phyloP scores from a whole-genome alignment of 1,284 basidiomycete genomes.

The Sphaerobolus stellatus region DNA sequence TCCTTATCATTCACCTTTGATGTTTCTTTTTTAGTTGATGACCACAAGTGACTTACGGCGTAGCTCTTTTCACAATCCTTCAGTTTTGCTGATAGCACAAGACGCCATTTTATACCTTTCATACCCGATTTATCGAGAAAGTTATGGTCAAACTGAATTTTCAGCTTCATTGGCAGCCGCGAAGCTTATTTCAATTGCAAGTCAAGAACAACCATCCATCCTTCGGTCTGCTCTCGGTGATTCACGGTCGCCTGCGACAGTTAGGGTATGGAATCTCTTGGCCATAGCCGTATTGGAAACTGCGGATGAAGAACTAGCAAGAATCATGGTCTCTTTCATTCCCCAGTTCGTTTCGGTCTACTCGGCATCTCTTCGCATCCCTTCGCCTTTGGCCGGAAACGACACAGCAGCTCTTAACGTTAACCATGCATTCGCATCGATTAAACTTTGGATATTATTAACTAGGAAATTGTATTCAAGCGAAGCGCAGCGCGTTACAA shows the following conservation, averaged over 20 bases:
- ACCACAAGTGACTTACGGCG: background rate
- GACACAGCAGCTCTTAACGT: conserved; percentile 50
- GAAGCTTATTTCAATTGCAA: conserved; percentile 50
- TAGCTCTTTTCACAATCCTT: background rate
- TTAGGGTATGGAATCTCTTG: conserved; percentile 66
- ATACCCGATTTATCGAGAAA: conserved; percentile 9
- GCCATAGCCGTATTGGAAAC: conserved; percentile 51
- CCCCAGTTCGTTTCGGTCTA: conserved; percentile 48
- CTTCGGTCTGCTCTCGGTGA: conserved; percentile 31
- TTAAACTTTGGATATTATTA: conserved; percentile 68
- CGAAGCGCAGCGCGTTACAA: conserved; percentile 19
- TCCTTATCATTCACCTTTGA: background rate
- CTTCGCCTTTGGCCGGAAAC: conserved; percentile 34
- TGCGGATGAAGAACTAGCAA: conserved; percentile 36
- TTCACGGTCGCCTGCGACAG: conserved; percentile 35
- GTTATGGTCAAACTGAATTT: conserved; percentile 50
- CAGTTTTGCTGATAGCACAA: background rate
- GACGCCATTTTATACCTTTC: conserved; percentile 4
- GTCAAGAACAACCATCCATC: conserved; percentile 32
- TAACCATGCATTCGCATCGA: conserved; percentile 63
- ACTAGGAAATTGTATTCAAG: conserved; percentile 31
- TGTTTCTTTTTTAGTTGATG: background rate
- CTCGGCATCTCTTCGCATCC: conserved; percentile 41
- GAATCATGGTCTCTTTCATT: conserved; percentile 48
- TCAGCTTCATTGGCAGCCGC: conserved; percentile 50